These are phyloP conservation scores for Triangularia verruculosa DNA, from an alignment of 2,329 filamentous ascomycete species.

Conservation along the genomic window DNA sequence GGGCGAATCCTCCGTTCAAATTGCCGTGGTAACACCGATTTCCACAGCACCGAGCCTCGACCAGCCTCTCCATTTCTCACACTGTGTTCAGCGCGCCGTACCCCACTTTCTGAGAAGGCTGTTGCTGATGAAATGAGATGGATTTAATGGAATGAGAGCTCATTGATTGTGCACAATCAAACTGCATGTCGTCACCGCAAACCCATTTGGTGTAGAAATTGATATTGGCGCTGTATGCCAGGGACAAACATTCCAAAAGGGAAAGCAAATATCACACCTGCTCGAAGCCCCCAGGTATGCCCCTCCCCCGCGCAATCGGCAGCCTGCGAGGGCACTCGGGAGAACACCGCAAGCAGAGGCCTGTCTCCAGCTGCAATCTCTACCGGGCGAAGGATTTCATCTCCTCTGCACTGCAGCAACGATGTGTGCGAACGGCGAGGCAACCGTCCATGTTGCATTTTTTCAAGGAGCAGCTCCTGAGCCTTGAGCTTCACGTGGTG, in stretches of 20 bases:
- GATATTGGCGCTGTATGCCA: not conserved
- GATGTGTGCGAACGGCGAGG: not conserved
- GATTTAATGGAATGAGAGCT: not conserved
- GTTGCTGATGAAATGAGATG: not conserved
- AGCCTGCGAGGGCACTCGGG: not conserved
- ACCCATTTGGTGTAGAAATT: not conserved
- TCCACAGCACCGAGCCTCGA: not conserved
- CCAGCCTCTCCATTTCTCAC: not conserved
- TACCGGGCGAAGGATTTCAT: conserved; percentile 5
- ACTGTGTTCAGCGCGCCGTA: not conserved
- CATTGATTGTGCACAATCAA: not conserved
- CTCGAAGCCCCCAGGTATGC: not conserved
- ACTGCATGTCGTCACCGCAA: not conserved
- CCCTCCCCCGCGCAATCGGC: not conserved
- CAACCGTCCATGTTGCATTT: not conserved
- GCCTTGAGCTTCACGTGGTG: not conserved
- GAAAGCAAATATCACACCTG: not conserved
- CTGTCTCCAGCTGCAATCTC: conserved; percentile 1
- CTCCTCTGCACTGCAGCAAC: not conserved
- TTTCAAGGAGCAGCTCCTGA: not conserved
- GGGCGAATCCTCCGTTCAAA: conserved; percentile 1
- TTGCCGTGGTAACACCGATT: not conserved
- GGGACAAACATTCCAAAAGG: not conserved
- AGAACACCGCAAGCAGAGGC: not conserved
- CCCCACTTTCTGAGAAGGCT: not conserved